Percentiles rank a stretch among this genome's conserved stretches.
Evolutionary conservation across 2,329 filamentous ascomycete species (phyloP).

Genomic region (Nemania bipapillata): DNA sequence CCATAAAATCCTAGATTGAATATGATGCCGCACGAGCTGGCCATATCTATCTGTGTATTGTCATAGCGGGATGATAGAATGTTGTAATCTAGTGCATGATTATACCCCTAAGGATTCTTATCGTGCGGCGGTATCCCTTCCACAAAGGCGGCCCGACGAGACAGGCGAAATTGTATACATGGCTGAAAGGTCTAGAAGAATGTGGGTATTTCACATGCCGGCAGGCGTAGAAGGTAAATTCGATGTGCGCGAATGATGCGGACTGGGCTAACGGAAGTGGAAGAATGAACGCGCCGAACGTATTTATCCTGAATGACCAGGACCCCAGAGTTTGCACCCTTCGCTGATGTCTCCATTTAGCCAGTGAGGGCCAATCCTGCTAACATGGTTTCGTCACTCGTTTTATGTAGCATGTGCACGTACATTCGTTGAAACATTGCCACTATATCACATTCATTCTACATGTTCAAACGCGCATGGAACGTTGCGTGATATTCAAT

Average conservation of each 20-base stretch:
- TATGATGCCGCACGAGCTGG: background rate
- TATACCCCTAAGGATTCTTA: background rate
- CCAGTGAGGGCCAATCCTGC: background rate
- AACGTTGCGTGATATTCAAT: slow-evolving; percentile 12
- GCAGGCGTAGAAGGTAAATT: background rate
- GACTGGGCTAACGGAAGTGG: slow-evolving; percentile 22
- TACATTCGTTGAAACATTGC: background rate
- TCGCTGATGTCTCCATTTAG: slow-evolving; percentile 20
- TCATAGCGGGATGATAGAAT: background rate
- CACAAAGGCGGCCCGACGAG: slow-evolving; percentile 14
- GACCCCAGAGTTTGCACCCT: background rate
- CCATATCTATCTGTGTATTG: background rate
- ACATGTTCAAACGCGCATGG: background rate
- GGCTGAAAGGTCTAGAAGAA: slow-evolving; percentile 4
- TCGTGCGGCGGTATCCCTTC: background rate
- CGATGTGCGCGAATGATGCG: background rate
- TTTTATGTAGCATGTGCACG: background rate
- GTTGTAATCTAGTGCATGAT: background rate
- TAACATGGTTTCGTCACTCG: slow-evolving; percentile 8
- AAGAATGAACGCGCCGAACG: slow-evolving; percentile 24
- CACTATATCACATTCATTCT: background rate
- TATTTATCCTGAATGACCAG: slow-evolving; percentile 33
- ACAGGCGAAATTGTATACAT: background rate
- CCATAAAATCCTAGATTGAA: background rate
- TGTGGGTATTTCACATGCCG: slow-evolving; percentile 1